phyloP scores from a whole-genome alignment of 306 rosid genomes.

The Senna tora region DNA sequence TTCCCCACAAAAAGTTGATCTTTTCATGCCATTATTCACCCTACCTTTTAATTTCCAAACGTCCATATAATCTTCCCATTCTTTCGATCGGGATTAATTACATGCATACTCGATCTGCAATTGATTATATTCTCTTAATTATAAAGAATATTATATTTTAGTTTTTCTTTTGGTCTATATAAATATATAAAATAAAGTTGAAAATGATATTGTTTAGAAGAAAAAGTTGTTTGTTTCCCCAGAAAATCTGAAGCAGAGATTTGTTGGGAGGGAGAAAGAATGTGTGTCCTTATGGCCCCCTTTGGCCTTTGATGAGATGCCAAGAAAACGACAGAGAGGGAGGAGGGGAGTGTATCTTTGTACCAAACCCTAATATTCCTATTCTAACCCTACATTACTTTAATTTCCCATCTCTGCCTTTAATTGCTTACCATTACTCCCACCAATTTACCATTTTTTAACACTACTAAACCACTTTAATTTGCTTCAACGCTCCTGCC shows the following conservation, averaged over 20 bases:
- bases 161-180: no score
- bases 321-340: conserved; percentile 49
- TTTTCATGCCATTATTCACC: not conserved
- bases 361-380: conserved; percentile 10
- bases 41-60: no score
- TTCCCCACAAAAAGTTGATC: not conserved
- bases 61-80: no score
- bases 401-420: conserved; percentile 24
- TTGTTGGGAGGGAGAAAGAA: conserved; percentile 54
- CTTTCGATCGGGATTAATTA: no score
- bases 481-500: no score
- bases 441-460: not conserved
- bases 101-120: no score
- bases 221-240: conserved; percentile 31
- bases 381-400: not conserved
- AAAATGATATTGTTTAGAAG: not conserved
- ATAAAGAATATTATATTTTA: no score
- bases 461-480: not conserved
- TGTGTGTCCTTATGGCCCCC: conserved; percentile 49
- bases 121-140: no score
- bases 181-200: no score
- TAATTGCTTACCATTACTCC: not conserved
- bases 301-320: conserved; percentile 46
- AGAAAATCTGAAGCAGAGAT: conserved; percentile 29
- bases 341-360: conserved; percentile 21